These are phyloP conservation scores for Calonectria naviculata DNA, from an alignment of 2,329 filamentous ascomycete genomes.

Conservation along the genomic window DNA sequence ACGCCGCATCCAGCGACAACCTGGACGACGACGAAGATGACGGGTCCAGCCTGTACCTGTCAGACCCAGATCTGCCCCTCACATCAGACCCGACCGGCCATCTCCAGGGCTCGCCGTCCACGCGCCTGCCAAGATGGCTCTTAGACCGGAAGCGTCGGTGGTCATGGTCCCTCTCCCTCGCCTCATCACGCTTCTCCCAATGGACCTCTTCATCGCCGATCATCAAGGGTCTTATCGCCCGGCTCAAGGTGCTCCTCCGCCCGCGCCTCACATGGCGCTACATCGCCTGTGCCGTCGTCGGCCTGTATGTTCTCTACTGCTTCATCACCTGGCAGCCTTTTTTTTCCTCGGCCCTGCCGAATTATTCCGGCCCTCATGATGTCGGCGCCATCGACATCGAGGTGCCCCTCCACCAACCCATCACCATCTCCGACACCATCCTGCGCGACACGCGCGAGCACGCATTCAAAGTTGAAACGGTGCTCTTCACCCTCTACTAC, in stretches of 20 bases:
- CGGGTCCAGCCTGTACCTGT: constrained; percentile 5
- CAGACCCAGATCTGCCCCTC: constrained; percentile 22
- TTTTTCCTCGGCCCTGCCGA: constrained; percentile 56
- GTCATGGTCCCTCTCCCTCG: constrained; percentile 16
- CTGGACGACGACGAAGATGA: constrained; percentile 5
- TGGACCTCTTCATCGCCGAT: constrained; percentile 23
- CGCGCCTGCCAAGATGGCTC: constrained; percentile 37
- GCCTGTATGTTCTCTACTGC: constrained; percentile 53
- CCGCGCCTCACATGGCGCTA: constrained; percentile 50
- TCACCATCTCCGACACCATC: constrained; percentile 44
- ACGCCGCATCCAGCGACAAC: neutral
- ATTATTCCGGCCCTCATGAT: constrained; percentile 55
- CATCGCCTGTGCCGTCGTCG: constrained; percentile 40
- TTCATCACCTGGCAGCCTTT: constrained; percentile 52
- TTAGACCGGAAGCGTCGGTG: constrained; percentile 27
- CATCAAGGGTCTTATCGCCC: constrained; percentile 15
- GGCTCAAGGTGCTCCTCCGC: constrained; percentile 33
- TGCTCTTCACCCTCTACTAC: constrained; percentile 63
- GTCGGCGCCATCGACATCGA: constrained; percentile 62
- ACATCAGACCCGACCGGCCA: constrained; percentile 5
- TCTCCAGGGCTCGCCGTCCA: neutral
- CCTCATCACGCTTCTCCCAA: constrained; percentile 9
- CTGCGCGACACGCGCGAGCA: constrained; percentile 49
- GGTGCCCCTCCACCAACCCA: constrained; percentile 49
- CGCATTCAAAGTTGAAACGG: constrained; percentile 58